Percentiles rank a stretch among this genome's conserved stretches.
These are phyloP conservation scores for Synchytrium microbalum DNA, from an alignment of 371 early-diverging fungal species.

Conservation along the genomic window DNA sequence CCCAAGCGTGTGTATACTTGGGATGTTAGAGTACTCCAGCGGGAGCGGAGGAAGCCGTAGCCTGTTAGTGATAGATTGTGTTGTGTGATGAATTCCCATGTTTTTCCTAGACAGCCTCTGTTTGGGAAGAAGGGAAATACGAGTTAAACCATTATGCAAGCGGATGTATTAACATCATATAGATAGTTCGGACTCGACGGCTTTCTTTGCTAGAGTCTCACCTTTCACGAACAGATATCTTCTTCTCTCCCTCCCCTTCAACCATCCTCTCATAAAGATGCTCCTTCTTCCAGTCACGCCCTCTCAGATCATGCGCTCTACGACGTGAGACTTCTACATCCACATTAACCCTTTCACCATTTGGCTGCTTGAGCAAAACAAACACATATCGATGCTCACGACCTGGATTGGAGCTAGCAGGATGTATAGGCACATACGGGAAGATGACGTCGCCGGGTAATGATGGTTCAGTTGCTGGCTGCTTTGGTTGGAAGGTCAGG, in stretches of 20 bases:
- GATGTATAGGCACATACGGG: slow-evolving; percentile 40
- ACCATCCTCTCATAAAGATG: not conserved
- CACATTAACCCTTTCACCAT: slow-evolving; percentile 12
- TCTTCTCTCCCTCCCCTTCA: slow-evolving; percentile 19
- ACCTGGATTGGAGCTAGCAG: slow-evolving; percentile 32
- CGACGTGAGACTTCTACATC: slow-evolving; percentile 9
- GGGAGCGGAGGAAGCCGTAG: slow-evolving; percentile 30
- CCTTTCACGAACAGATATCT: slow-evolving; percentile 18
- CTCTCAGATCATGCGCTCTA: slow-evolving; percentile 7
- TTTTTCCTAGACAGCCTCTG: slow-evolving; percentile 21
- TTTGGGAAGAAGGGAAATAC: slow-evolving; percentile 2
- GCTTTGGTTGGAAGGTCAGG: slow-evolving; percentile 19
- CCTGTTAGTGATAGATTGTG: slow-evolving; percentile 25
- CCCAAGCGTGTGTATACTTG: slow-evolving; percentile 23
- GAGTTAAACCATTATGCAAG: not conserved
- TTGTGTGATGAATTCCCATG: slow-evolving; percentile 22
- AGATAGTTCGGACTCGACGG: too few species aligned
- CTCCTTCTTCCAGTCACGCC: not conserved
- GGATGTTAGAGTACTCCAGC: slow-evolving; percentile 32
- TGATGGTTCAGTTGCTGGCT: slow-evolving; percentile 13
- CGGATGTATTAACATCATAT: too few species aligned
- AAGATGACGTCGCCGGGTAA: slow-evolving; percentile 31
- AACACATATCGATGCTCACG: slow-evolving; percentile 30
- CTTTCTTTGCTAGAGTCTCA: too few species aligned
- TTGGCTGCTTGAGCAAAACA: slow-evolving; percentile 23